Percentiles rank a stretch among this genome's conserved stretches.
Evolutionary conservation across 768 basidiomycete species (phyloP).

Genomic region (Cyathus striatus): DNA sequence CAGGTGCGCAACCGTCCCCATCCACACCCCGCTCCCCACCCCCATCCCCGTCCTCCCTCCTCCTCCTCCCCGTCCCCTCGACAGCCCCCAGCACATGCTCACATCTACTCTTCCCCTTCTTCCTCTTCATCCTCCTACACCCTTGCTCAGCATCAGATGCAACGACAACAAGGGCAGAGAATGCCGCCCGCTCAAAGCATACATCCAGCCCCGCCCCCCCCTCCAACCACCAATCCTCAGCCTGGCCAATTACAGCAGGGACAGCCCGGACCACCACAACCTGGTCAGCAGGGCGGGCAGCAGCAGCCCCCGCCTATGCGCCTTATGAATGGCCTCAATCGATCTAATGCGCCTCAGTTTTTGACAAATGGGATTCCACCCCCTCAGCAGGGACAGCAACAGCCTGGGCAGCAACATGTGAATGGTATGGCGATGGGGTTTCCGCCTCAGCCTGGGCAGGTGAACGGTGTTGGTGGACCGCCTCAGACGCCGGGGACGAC

Average conservation of each 20-base stretch:
- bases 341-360: neutral
- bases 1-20: slow-evolving; percentile 43
- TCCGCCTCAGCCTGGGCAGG: slow-evolving; percentile 12
- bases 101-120: no score
- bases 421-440: no score
- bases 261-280: slow-evolving; percentile 15
- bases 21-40: slow-evolving; percentile 6
- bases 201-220: slow-evolving; percentile 6
- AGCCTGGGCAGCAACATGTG: neutral
- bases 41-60: slow-evolving; percentile 5
- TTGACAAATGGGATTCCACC: neutral
- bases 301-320: slow-evolving; percentile 13
- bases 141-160: neutral
- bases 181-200: slow-evolving; percentile 2
- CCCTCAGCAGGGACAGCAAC: neutral
- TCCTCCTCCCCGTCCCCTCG: slow-evolving; percentile 15
- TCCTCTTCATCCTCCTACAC: no score
- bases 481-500: slow-evolving; percentile 20
- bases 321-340: neutral
- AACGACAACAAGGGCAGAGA: neutral
- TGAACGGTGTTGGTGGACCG: slow-evolving; percentile 38
- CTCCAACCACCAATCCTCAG: slow-evolving; percentile 15
- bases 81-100: slow-evolving; percentile 4
- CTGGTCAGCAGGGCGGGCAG: slow-evolving; percentile 18
- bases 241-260: slow-evolving; percentile 11